Percentiles rank a stretch among this genome's conserved stretches.
Conservation (phyloP, 1,284 basidiomycete species). For the Psilocybe mexicana region DNA sequence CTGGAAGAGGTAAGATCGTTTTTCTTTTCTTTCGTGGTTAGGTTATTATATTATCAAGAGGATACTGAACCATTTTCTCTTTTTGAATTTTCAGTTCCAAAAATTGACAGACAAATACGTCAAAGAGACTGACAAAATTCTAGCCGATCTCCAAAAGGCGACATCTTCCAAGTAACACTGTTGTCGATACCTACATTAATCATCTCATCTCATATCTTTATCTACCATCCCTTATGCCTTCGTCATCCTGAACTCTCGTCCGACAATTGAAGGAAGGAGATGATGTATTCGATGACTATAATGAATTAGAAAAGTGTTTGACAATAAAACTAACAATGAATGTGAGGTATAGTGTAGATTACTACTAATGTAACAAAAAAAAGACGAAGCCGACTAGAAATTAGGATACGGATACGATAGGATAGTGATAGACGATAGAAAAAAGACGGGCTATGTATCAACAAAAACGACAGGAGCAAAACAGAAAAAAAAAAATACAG, state of each 20-base stretch:
- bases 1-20: slow-evolving; percentile 54
- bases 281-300: neutral
- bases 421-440: neutral
- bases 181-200: neutral
- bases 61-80: neutral
- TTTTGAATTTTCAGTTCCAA: slow-evolving; percentile 55
- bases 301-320: neutral
- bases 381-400: neutral
- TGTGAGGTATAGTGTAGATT: neutral
- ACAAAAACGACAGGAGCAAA: neutral
- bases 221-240: neutral
- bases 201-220: neutral
- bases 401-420: neutral
- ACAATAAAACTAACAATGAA: neutral
- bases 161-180: slow-evolving; percentile 34
- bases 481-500: no score
- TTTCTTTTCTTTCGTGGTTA: neutral
- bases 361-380: neutral
- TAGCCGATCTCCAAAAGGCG: slow-evolving; percentile 63
- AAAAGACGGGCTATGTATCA: neutral
- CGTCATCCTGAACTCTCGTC: neutral
- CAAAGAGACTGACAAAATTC: slow-evolving; percentile 62
- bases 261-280: neutral
- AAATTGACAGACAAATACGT: slow-evolving; percentile 64
- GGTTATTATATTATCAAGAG: neutral